Evolutionary conservation across 768 basidiomycete species (phyloP).

Genomic region (Lactifluus hygrophoroides): DNA sequence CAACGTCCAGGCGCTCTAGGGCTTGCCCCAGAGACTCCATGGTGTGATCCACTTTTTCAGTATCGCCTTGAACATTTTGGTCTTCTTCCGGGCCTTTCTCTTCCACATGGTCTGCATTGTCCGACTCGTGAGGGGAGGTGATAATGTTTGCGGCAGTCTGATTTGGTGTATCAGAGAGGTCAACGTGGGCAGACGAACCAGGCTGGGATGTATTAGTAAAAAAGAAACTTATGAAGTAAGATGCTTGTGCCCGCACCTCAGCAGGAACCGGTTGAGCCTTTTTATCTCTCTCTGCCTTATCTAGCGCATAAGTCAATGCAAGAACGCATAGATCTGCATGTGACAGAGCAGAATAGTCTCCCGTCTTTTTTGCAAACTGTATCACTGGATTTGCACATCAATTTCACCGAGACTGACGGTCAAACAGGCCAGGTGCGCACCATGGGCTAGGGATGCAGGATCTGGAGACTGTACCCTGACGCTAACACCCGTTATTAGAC

Average conservation of each 20-base stretch:
- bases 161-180: neutral
- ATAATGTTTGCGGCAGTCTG: neutral
- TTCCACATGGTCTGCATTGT: neutral
- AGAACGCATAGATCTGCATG: slow-evolving; percentile 85
- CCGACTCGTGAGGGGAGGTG: neutral
- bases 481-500: slow-evolving; percentile 65
- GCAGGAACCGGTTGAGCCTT: slow-evolving; percentile 20
- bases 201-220: neutral
- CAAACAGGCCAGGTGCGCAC: slow-evolving; percentile 29
- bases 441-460: slow-evolving; percentile 55
- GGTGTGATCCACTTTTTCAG: slow-evolving; percentile 17
- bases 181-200: neutral
- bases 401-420: neutral
- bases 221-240: neutral
- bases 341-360: slow-evolving; percentile 90
- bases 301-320: slow-evolving; percentile 76
- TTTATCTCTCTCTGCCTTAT: slow-evolving; percentile 40
- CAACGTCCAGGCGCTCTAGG: slow-evolving; percentile 2
- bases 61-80: neutral
- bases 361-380: slow-evolving; percentile 88
- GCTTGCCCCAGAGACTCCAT: neutral
- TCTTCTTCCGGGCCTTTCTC: neutral
- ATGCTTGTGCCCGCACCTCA: slow-evolving; percentile 18
- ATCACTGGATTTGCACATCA: slow-evolving; percentile 49
- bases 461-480: slow-evolving; percentile 65